Evolutionary conservation across 352 stramenopile species (phyloP).

Genomic region (Phytopythium mirpurense): DNA sequence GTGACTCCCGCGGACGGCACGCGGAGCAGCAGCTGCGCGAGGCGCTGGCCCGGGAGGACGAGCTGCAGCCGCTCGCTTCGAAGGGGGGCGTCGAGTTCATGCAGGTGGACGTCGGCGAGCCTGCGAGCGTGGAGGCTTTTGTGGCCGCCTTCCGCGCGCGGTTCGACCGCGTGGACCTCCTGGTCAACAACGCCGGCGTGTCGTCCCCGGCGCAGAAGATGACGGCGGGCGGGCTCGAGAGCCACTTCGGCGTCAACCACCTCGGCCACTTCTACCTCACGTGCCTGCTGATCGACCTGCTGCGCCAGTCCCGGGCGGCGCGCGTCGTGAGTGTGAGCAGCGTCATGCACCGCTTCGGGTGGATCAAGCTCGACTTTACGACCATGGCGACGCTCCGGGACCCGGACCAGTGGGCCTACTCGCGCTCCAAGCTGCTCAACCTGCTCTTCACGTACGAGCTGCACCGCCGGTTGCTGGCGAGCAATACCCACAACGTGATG

Average conservation of each 20-base stretch:
- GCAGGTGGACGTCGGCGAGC: slow-evolving; percentile 42
- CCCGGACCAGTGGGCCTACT: slow-evolving; percentile 24
- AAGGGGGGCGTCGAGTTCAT: slow-evolving; percentile 21
- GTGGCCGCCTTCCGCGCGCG: slow-evolving; percentile 22
- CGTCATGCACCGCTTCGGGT: slow-evolving; percentile 20
- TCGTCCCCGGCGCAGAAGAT: slow-evolving; percentile 11
- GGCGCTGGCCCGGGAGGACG: slow-evolving; percentile 1
- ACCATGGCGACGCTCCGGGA: slow-evolving; percentile 19
- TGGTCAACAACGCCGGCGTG: slow-evolving; percentile 71
- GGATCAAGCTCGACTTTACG: slow-evolving; percentile 23
- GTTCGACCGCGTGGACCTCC: slow-evolving; percentile 40
- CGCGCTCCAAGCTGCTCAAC: slow-evolving; percentile 41
- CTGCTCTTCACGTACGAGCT: slow-evolving; percentile 51
- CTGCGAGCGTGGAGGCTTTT: slow-evolving; percentile 44
- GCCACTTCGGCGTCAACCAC: slow-evolving; percentile 57
- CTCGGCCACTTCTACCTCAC: slow-evolving; percentile 60
- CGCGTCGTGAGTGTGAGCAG: slow-evolving; percentile 36
- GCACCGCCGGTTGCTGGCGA: slow-evolving; percentile 23
- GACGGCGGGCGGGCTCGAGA: slow-evolving; percentile 37
- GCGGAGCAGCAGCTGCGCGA: slow-evolving; percentile 1
- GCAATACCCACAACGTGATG: slow-evolving; percentile 22
- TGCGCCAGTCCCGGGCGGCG: slow-evolving; percentile 16
- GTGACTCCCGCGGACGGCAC: slow-evolving; percentile 10
- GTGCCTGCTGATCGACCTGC: slow-evolving; percentile 36
- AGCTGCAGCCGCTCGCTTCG: neutral